phyloP scores from a whole-genome alignment of 2,329 filamentous ascomycete species.

The Aspergillus melleus region DNA sequence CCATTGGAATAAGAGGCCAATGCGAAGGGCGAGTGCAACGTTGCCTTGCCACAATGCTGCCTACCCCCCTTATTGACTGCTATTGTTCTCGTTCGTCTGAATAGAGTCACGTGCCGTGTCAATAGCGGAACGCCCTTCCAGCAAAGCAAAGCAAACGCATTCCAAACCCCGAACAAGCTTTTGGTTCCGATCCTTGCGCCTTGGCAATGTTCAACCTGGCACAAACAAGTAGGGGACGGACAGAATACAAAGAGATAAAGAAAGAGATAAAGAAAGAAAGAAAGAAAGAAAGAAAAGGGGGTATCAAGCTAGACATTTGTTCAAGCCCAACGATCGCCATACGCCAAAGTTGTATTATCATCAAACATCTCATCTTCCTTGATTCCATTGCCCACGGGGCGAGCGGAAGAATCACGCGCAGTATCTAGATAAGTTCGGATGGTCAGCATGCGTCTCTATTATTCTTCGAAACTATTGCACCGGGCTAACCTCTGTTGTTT shows the following conservation, averaged over 20 bases:
- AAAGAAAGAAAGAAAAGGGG: slow-evolving; percentile 6
- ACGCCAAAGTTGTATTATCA: slow-evolving; percentile 11
- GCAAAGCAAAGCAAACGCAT: too few relatives aligned
- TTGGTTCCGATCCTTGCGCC: background rate
- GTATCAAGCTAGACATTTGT: slow-evolving; percentile 13
- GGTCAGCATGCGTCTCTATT: slow-evolving; percentile 5
- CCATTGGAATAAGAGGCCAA: background rate
- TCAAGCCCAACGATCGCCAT: slow-evolving; percentile 22
- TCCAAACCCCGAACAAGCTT: background rate
- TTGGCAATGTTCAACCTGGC: background rate
- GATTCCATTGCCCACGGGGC: background rate
- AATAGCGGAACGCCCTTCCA: background rate
- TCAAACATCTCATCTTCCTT: background rate
- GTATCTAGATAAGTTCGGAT: slow-evolving; percentile 6
- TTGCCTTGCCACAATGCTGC: slow-evolving; percentile 14
- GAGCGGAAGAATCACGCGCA: background rate
- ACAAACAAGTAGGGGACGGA: background rate
- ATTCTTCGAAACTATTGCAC: slow-evolving; percentile 2
- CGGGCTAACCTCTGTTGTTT: slow-evolving; percentile 28
- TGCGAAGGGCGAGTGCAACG: background rate
- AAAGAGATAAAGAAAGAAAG: background rate
- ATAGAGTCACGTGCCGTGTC: slow-evolving; percentile 17
- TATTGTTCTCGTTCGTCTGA: slow-evolving; percentile 23
- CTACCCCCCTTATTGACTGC: slow-evolving; percentile 4
- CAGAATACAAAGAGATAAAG: background rate